Conservation (phyloP, 2,329 filamentous ascomycete genomes). For the Ceratocystis destructans region DNA sequence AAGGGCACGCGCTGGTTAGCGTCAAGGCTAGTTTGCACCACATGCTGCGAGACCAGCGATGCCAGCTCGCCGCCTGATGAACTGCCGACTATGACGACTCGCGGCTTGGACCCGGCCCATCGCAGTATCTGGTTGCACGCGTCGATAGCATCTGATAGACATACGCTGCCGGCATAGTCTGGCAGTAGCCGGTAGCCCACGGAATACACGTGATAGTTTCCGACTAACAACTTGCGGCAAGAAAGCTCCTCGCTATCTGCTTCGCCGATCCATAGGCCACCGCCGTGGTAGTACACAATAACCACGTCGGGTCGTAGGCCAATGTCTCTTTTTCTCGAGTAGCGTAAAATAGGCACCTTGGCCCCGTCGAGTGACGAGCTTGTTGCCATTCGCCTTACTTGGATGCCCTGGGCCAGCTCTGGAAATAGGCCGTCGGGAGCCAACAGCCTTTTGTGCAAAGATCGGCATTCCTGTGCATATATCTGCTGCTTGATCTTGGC, state of each 20-base stretch:
- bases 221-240: slow-evolving; percentile 30
- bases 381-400: slow-evolving; percentile 24
- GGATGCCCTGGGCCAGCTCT: slow-evolving; percentile 27
- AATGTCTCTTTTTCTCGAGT: slow-evolving; percentile 22
- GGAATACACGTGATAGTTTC: slow-evolving; percentile 29
- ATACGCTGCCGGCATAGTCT: slow-evolving; percentile 28
- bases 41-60: slow-evolving; percentile 30
- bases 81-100: slow-evolving; percentile 31
- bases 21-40: slow-evolving; percentile 23
- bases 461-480: slow-evolving; percentile 32
- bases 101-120: slow-evolving; percentile 17
- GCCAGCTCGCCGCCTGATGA: slow-evolving; percentile 38
- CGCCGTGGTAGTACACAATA: slow-evolving; percentile 37
- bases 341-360: slow-evolving; percentile 29
- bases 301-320: slow-evolving; percentile 21
- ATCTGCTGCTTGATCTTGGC: slow-evolving; percentile 26
- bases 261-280: slow-evolving; percentile 35
- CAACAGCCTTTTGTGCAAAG: slow-evolving; percentile 28
- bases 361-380: slow-evolving; percentile 26
- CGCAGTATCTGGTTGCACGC: slow-evolving; percentile 24
- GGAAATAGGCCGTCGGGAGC: slow-evolving; percentile 27
- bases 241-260: slow-evolving; percentile 37
- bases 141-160: slow-evolving; percentile 31
- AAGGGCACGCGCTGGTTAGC: not conserved
- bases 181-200: slow-evolving; percentile 36